Evolutionary conservation across 768 basidiomycete species (phyloP).

Genomic region (Suillus subaureus): DNA sequence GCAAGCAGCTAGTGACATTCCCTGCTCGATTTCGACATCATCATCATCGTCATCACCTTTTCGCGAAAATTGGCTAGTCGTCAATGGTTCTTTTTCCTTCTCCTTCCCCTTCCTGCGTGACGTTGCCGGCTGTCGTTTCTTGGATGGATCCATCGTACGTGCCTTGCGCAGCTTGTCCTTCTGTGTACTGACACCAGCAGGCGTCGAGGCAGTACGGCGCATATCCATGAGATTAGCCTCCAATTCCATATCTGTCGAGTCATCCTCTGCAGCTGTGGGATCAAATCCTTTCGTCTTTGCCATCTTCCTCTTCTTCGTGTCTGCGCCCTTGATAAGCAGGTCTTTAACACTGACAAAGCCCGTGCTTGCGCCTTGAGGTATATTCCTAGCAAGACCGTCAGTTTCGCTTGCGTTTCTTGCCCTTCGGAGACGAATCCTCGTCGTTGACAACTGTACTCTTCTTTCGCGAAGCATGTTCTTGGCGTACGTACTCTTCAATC

Average conservation of each 20-base stretch:
- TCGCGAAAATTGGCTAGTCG: slow-evolving; percentile 45
- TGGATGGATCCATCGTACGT: slow-evolving; percentile 40
- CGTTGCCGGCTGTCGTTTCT: slow-evolving; percentile 19
- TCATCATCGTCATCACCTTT: slow-evolving; percentile 55
- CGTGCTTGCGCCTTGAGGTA: slow-evolving; percentile 69
- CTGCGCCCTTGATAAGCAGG: slow-evolving; percentile 52
- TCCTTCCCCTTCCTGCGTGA: slow-evolving; percentile 28
- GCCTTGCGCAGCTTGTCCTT: slow-evolving; percentile 47
- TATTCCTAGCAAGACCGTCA: slow-evolving; percentile 66
- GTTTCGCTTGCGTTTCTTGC: slow-evolving; percentile 72
- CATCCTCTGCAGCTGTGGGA: slow-evolving; percentile 53
- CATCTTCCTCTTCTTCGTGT: slow-evolving; percentile 48
- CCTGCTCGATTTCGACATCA: slow-evolving; percentile 57
- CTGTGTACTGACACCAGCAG: slow-evolving; percentile 34
- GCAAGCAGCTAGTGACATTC: slow-evolving; percentile 25
- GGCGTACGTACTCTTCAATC: slow-evolving; percentile 70
- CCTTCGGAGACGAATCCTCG: slow-evolving; percentile 31
- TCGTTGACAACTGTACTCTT: slow-evolving; percentile 30
- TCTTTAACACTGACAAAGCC: slow-evolving; percentile 74
- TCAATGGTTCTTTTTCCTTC: slow-evolving; percentile 24
- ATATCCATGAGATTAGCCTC: slow-evolving; percentile 52
- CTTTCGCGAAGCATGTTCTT: slow-evolving; percentile 43
- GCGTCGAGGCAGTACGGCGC: slow-evolving; percentile 52
- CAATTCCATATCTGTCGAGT: slow-evolving; percentile 69
- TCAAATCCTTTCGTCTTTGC: slow-evolving; percentile 48